phyloP scores from a whole-genome alignment of 1,284 basidiomycete genomes.

The Malassezia vespertilionis region DNA sequence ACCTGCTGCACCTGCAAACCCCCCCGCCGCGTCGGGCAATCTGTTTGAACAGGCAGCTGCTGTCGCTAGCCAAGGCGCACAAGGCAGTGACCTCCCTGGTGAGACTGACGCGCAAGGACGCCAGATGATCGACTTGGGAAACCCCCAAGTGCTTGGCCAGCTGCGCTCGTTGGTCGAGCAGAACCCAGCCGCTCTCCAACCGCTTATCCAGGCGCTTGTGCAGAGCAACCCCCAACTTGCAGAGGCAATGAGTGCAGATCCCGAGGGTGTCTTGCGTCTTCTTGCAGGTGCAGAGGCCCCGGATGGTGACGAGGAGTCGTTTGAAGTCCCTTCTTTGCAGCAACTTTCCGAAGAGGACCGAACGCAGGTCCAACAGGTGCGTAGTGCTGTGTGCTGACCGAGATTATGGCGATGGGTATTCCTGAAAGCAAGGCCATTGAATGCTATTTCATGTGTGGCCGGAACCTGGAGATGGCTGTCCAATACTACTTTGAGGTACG shows the following conservation, averaged over 20 bases:
- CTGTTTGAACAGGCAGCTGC: slow-evolving; percentile 49
- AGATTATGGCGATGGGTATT: slow-evolving; percentile 43
- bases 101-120: slow-evolving; percentile 37
- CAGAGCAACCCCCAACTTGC: slow-evolving; percentile 45
- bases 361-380: slow-evolving; percentile 29
- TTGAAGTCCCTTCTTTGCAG: slow-evolving; percentile 30
- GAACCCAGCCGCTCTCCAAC: slow-evolving; percentile 44
- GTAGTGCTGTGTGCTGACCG: slow-evolving; percentile 2
- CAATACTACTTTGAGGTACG: slow-evolving; percentile 44
- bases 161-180: slow-evolving; percentile 39
- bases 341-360: slow-evolving; percentile 36
- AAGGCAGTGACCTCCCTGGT: slow-evolving; percentile 18
- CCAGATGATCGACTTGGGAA: slow-evolving; percentile 41
- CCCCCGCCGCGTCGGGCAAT: slow-evolving; percentile 38
- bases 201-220: slow-evolving; percentile 42
- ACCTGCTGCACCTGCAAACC: slow-evolving; percentile 47
- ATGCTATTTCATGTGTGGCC: slow-evolving; percentile 43
- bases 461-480: slow-evolving; percentile 46
- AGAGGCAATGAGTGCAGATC: slow-evolving; percentile 38
- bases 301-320: slow-evolving; percentile 27
- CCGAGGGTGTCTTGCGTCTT: slow-evolving; percentile 38
- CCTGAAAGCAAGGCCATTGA: slow-evolving; percentile 43
- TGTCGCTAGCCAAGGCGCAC: slow-evolving; percentile 22
- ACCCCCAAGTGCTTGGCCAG: slow-evolving; percentile 42
- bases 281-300: slow-evolving; percentile 30